phyloP scores from a whole-genome alignment of 225 moss, liverwort and hornwort genomes.

The Pleurozium schreberi region DNA sequence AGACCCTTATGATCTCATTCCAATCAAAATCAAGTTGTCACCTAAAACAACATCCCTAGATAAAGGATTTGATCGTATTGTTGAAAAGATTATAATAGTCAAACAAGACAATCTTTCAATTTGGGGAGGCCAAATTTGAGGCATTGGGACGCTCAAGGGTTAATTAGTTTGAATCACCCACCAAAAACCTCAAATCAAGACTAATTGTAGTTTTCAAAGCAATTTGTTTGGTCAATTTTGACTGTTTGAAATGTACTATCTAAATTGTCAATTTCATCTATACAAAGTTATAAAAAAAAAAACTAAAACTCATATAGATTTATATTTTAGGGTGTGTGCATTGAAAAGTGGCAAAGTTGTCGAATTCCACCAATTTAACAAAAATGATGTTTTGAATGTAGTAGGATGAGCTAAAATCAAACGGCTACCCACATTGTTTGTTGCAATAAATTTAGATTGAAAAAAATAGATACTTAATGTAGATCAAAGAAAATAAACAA shows the following conservation, averaged over 20 bases:
- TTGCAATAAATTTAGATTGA: not conserved
- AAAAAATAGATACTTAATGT: no score
- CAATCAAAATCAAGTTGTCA: no score
- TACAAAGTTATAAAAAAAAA: not conserved
- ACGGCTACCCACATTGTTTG: not conserved
- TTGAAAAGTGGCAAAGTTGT: not conserved
- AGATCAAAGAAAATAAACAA: not conserved
- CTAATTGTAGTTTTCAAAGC: no score
- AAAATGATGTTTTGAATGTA: not conserved
- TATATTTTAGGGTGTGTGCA: no score
- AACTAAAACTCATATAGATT: not conserved
- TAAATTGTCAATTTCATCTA: not conserved
- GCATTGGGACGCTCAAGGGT: no score
- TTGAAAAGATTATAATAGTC: no score
- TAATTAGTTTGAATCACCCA: not conserved
- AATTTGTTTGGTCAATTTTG: no score
- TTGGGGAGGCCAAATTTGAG: no score
- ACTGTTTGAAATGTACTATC: not conserved
- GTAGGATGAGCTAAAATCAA: not conserved
- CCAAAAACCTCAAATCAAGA: fast-evolving
- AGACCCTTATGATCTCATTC: no score
- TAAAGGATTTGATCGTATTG: no score
- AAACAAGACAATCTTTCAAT: no score
- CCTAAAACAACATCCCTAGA: no score
- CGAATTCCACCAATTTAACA: not conserved